Conservation (phyloP, 164 flowering plant species). For the Annona cherimola region DNA sequence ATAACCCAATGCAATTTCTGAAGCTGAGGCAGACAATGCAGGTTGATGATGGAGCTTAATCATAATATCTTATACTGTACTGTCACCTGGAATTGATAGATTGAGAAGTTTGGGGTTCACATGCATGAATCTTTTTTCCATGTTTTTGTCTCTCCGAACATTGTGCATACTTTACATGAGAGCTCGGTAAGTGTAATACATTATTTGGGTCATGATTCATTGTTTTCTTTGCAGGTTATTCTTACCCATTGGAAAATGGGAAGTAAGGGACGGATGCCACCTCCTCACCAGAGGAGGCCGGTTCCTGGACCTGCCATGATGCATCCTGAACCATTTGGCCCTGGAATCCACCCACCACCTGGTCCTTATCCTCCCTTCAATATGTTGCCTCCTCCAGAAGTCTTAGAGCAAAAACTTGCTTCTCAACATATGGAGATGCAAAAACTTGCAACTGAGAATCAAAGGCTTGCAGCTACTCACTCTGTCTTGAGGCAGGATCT, state of each 20-base stretch:
- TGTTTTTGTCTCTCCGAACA: not conserved
- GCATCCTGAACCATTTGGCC: slow-evolving; percentile 65
- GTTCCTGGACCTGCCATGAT: slow-evolving; percentile 54
- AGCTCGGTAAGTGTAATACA: not conserved
- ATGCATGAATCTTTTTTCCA: no score
- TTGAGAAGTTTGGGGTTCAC: no score
- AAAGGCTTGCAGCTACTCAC: slow-evolving; percentile 87
- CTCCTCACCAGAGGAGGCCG: slow-evolving; percentile 58
- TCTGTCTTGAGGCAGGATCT: slow-evolving; percentile 78
- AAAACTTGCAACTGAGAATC: slow-evolving; percentile 78
- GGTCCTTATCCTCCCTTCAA: slow-evolving; percentile 53
- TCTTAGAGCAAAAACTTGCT: slow-evolving; percentile 84
- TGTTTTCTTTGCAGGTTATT: not conserved
- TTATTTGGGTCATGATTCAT: not conserved
- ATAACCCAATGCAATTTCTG: no score
- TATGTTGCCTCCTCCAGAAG: slow-evolving; percentile 67
- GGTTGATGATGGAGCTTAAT: no score
- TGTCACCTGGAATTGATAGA: no score
- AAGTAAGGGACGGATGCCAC: slow-evolving; percentile 77
- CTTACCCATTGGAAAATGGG: slow-evolving; percentile 40
- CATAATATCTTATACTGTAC: no score
- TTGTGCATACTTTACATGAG: not conserved
- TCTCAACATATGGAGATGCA: slow-evolving; percentile 79
- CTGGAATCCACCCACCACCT: slow-evolving; percentile 47
- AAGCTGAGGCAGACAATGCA: no score